These are phyloP conservation scores for Clathrospora elynae DNA, from an alignment of 2,329 filamentous ascomycete genomes.

Conservation along the genomic window DNA sequence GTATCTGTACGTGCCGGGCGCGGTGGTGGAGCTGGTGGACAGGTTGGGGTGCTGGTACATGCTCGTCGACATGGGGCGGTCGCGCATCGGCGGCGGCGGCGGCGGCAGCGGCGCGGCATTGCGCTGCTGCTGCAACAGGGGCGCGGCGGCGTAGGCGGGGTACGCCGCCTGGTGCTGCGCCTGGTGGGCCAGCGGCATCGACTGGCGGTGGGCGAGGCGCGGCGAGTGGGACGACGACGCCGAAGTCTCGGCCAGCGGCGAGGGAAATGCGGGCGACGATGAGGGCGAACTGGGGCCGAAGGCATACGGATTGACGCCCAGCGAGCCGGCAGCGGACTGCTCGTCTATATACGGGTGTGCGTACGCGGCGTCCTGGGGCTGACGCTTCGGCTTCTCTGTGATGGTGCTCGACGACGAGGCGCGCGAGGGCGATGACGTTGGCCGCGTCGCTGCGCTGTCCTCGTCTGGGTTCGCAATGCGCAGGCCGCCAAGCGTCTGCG, in stretches of 20 bases:
- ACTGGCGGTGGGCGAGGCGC: slow-evolving; percentile 50
- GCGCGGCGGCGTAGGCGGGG: slow-evolving; percentile 35
- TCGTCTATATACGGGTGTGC: slow-evolving; percentile 19
- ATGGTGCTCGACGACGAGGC: slow-evolving; percentile 46
- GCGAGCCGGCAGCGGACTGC: slow-evolving; percentile 40
- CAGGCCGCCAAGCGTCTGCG: slow-evolving; percentile 88
- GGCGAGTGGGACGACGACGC: slow-evolving; percentile 37
- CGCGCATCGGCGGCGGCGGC: slow-evolving; percentile 36
- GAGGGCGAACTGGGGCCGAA: slow-evolving; percentile 43
- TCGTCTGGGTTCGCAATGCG: slow-evolving; percentile 97
- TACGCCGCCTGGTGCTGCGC: slow-evolving; percentile 47
- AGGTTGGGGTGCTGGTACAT: slow-evolving; percentile 57
- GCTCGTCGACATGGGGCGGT: slow-evolving; percentile 52
- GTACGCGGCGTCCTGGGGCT: slow-evolving; percentile 36
- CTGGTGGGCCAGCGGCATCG: slow-evolving; percentile 52
- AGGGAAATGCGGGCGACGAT: slow-evolving; percentile 32
- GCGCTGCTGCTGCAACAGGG: slow-evolving; percentile 35
- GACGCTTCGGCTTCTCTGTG: slow-evolving; percentile 41
- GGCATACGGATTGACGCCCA: slow-evolving; percentile 51
- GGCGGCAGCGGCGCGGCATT: slow-evolving; percentile 36
- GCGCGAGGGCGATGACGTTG: slow-evolving; percentile 38
- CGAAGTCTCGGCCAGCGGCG: slow-evolving; percentile 34
- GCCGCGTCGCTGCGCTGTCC: slow-evolving; percentile 51
- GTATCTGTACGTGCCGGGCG: slow-evolving; percentile 53
- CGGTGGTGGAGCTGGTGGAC: slow-evolving; percentile 53